Evolutionary conservation across 768 basidiomycete genomes (phyloP).

Genomic region (Leucocoprinus leucothites): DNA sequence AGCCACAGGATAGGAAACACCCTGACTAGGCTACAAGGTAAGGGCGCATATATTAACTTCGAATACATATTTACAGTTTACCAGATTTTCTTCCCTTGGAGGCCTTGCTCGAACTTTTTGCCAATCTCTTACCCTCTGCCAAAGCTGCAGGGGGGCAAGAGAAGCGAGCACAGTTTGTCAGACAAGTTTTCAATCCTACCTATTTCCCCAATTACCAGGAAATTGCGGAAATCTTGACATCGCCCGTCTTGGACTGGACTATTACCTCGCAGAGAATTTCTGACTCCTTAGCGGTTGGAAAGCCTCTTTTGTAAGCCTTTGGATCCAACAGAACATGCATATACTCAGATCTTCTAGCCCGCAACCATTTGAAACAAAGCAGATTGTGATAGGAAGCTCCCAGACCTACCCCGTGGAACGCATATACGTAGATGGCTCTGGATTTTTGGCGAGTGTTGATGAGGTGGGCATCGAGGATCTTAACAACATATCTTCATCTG

Average conservation of each 20-base stretch:
- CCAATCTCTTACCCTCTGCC: conserved; percentile 47
- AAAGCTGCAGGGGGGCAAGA: conserved; percentile 24
- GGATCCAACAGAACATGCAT: background rate
- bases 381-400: conserved; percentile 33
- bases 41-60: background rate
- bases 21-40: conserved; percentile 48
- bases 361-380: conserved; percentile 49
- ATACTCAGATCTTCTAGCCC: conserved; percentile 36
- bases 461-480: conserved; percentile 23
- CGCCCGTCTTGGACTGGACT: conserved; percentile 50
- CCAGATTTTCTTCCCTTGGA: conserved; percentile 58
- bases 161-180: conserved; percentile 45
- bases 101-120: conserved; percentile 53
- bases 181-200: conserved; percentile 44
- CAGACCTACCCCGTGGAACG: conserved; percentile 36
- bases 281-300: conserved; percentile 40
- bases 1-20: conserved; percentile 47
- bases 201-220: conserved; percentile 33
- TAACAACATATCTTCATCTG: conserved; percentile 3
- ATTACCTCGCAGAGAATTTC: conserved; percentile 44
- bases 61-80: conserved; percentile 3
- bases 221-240: conserved; percentile 39
- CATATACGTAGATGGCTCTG: conserved; percentile 48
- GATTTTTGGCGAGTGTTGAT: conserved; percentile 50
- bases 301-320: conserved; percentile 45